Percentiles rank a stretch among this genome's conserved stretches.
These are phyloP conservation scores for Podosphaera fusca DNA, from an alignment of 2,329 filamentous ascomycete species.

Conservation along the genomic window DNA sequence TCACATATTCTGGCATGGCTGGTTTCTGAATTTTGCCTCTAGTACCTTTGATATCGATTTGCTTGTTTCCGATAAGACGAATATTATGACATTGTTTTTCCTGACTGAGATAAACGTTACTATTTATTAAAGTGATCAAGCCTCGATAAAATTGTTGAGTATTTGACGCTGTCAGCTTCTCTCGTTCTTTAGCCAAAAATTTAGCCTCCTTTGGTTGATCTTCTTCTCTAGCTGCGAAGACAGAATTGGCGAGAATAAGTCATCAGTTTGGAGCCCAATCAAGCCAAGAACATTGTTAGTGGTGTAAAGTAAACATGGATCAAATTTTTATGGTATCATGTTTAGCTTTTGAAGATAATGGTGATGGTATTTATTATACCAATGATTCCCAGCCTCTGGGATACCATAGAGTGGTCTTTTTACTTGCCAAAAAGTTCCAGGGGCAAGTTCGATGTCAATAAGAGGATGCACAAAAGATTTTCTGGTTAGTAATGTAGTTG, in stretches of 20 bases:
- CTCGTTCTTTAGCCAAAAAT: constrained; percentile 1
- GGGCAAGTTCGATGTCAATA: background rate
- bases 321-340: background rate
- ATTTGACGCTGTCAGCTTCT: background rate
- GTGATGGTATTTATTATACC: background rate
- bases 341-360: constrained; percentile 1
- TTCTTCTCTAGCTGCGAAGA: background rate
- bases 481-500: background rate
- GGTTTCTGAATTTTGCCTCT: background rate
- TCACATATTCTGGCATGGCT: background rate
- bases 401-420: no score
- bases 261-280: background rate
- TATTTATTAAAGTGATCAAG: no score
- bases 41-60: background rate
- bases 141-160: background rate
- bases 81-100: no score
- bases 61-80: no score
- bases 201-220: background rate
- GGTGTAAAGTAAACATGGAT: constrained; percentile 1
- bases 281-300: no score
- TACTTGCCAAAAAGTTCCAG: no score
- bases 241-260: background rate
- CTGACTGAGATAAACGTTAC: no score
- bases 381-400: no score
- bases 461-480: background rate